Percentiles rank a stretch among this genome's conserved stretches.
phyloP scores from a whole-genome alignment of 2,329 filamentous ascomycete genomes.

The Tolypocladium sp. region DNA sequence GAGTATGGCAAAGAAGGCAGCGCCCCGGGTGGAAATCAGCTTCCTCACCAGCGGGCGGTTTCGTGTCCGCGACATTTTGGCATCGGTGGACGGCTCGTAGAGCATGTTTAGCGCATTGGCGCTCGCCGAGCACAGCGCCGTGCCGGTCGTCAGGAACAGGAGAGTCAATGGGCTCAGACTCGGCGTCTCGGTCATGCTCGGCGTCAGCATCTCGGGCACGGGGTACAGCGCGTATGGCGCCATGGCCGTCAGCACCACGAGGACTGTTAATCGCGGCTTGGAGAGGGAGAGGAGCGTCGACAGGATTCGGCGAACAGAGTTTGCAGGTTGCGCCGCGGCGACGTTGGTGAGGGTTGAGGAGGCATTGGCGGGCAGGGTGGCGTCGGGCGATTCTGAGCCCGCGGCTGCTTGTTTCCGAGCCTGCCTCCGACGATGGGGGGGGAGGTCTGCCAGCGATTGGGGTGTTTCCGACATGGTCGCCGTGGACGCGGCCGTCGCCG shows the following conservation, averaged over 20 bases:
- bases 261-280: conserved; percentile 88
- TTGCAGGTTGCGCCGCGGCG: conserved; percentile 38
- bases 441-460: conserved; percentile 13
- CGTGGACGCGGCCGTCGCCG: conserved; percentile 7
- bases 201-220: conserved; percentile 73
- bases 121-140: conserved; percentile 77
- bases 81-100: conserved; percentile 83
- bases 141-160: conserved; percentile 83
- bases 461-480: conserved; percentile 8
- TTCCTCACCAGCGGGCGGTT: conserved; percentile 82
- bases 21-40: conserved; percentile 62
- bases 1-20: conserved; percentile 68
- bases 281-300: conserved; percentile 82
- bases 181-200: conserved; percentile 56
- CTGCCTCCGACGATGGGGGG: conserved; percentile 26
- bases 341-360: conserved; percentile 46
- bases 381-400: conserved; percentile 8
- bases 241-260: conserved; percentile 86
- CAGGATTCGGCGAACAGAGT: conserved; percentile 54
- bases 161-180: conserved; percentile 86
- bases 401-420: conserved; percentile 15
- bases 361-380: conserved; percentile 35
- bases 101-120: conserved; percentile 98
- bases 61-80: conserved; percentile 85
- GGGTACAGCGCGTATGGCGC: conserved; percentile 90